Evolutionary conservation across 192 early-diverging fungal genomes (phyloP), one percentile per base, ranked within the genome.

Genomic region (Podila horticola): DNA sequence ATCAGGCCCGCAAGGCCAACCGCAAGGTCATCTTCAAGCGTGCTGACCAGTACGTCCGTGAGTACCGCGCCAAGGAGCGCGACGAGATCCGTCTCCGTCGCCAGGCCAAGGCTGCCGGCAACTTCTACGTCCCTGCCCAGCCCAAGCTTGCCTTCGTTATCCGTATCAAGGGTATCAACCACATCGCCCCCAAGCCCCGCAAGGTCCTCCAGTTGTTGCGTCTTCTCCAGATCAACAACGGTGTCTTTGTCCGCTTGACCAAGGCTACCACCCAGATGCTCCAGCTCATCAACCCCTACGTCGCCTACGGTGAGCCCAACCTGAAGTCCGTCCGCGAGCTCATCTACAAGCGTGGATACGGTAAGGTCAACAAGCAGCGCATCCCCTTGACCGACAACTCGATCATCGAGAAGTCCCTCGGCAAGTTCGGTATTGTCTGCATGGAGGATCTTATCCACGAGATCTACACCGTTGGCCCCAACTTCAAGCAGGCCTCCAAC

Each of bases 141-240:
- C 89, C 95, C 86, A 97, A 98, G 91, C 94, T 99, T 66, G 95
- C 94, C 74, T 98, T 99, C 74, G 97, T 99, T 71, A 87, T 99
- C 88, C 95, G 98, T 89, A 95, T 97, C 88, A 98, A 98, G 93
- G 97, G 96, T 98, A 97, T 99, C 93, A 98, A 97, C 93, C 95
- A 98, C 90, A 93, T 99, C 75, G 90, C 97, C 34, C 98, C 97
- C 86, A 99, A 99, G 93, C 96, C 98, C 82, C 92, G 96, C 86
- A 99, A 99, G 95, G 95, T 98, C 69, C 92, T 99, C 73, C 97
- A 98, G 90, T 93, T 99, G 76, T 89, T 99, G 83, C 97, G 97
- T 93, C 91, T 99, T 81, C 92, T 94, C 88, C 95, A 97, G 92
- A 99, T 99, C 93, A 98, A 99, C 96, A 94, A 94, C 89, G 97